Conservation (phyloP, 257 asterid genomes). For the Asclepias syriaca region DNA sequence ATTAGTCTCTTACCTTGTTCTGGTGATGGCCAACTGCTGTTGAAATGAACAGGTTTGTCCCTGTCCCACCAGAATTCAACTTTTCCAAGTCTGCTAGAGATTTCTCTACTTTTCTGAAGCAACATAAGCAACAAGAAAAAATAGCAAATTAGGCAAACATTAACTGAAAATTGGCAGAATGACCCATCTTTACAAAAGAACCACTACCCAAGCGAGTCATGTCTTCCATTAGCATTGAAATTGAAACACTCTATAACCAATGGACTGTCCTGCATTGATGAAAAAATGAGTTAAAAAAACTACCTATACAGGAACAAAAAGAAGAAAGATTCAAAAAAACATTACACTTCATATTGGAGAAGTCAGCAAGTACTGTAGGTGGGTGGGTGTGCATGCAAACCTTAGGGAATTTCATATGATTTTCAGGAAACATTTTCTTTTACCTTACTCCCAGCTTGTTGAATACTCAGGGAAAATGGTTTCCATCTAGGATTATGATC, state of each 20-base stretch:
- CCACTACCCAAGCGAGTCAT: conserved; percentile 81
- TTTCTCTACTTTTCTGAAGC: conserved; percentile 79
- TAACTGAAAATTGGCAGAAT: conserved; percentile 11
- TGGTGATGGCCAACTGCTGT: conserved; percentile 58
- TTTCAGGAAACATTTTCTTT: conserved; percentile 3
- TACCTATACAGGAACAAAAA: neutral
- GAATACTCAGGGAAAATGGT: conserved; percentile 62
- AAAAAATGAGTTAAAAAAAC: conserved; percentile 15
- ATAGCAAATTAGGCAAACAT: conserved; percentile 29
- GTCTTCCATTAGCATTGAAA: conserved; percentile 89
- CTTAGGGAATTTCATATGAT: neutral
- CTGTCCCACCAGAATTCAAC: conserved; percentile 53
- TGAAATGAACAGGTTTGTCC: conserved; percentile 58
- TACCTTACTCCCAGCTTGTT: conserved; percentile 99
- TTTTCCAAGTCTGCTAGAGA: conserved; percentile 86
- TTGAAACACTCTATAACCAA: conserved; percentile 81
- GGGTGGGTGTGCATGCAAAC: neutral
- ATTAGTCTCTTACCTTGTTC: conserved; percentile 51
- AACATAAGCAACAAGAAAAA: conserved; percentile 32
- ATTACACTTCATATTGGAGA: conserved; percentile 4
- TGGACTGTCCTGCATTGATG: conserved; percentile 88
- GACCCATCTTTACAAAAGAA: conserved; percentile 16
- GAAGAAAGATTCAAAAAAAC: conserved; percentile 5
- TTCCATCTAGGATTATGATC: conserved; percentile 84
- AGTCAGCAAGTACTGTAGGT: neutral